These are phyloP conservation scores for Penicillium subrubescens DNA, from an alignment of 495 filamentous ascomycete genomes.

Conservation along the genomic window DNA sequence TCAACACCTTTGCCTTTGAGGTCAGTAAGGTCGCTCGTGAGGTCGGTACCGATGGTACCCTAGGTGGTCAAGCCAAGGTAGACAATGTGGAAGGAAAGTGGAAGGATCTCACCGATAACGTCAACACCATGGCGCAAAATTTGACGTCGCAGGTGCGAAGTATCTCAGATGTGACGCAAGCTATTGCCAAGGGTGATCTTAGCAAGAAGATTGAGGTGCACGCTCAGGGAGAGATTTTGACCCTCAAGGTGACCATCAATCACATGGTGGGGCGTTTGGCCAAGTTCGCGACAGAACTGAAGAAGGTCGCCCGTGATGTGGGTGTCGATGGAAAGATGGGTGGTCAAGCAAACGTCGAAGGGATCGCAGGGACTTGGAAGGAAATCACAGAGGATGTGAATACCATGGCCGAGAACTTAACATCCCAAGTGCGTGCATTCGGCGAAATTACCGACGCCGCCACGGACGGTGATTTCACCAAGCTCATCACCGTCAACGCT, in stretches of 20 bases:
- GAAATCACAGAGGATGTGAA: slow-evolving; percentile 98
- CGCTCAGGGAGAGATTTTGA: slow-evolving; percentile 91
- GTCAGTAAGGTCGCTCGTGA: slow-evolving; percentile 98
- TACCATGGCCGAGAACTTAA: slow-evolving; percentile 97
- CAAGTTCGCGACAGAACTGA: slow-evolving; percentile 95
- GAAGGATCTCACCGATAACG: slow-evolving; percentile 97
- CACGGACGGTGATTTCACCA: slow-evolving; percentile 94
- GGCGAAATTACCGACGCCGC: slow-evolving; percentile 97
- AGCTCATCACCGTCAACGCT: slow-evolving; percentile 96
- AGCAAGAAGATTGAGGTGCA: slow-evolving; percentile 96
- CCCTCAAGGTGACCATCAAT: slow-evolving; percentile 96
- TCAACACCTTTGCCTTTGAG: slow-evolving; percentile 96
- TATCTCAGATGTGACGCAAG: slow-evolving; percentile 96
- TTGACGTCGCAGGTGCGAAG: slow-evolving; percentile 92
- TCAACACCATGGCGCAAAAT: slow-evolving; percentile 89
- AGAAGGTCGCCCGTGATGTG: slow-evolving; percentile 94
- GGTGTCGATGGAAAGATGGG: slow-evolving; percentile 99
- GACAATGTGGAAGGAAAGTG: slow-evolving; percentile 98
- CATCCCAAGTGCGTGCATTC: slow-evolving; percentile 96
- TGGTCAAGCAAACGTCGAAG: slow-evolving; percentile 93
- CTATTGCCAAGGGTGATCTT: slow-evolving; percentile 92
- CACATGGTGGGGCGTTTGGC: slow-evolving; percentile 98
- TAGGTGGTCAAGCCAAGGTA: slow-evolving; percentile 95
- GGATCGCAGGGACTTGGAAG: slow-evolving; percentile 94
- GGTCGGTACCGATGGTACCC: slow-evolving; percentile 94